phyloP scores from a whole-genome alignment of 1,139 yeast genomes.

The Geotrichum cucujoidarum region DNA sequence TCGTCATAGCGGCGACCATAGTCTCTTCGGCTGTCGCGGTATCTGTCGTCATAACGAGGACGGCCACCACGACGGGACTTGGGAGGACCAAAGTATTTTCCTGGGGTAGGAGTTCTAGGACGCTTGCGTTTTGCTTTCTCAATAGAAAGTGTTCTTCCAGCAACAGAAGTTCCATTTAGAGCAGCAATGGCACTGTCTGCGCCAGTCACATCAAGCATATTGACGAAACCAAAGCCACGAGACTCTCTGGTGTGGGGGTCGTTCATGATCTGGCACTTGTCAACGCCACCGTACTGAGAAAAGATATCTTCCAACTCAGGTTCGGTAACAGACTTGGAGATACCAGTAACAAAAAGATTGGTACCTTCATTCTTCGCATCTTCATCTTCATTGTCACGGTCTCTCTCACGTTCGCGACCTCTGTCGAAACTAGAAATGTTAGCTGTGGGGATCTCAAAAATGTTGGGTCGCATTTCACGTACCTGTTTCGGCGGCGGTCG shows the following conservation, averaged over 20 bases:
- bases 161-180: conserved; percentile 33
- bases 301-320: conserved; percentile 35
- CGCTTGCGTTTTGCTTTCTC: conserved; percentile 39
- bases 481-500: too few species aligned
- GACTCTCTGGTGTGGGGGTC: conserved; percentile 41
- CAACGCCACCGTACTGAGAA: conserved; percentile 35
- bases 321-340: conserved; percentile 35
- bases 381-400: conserved; percentile 19
- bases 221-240: conserved; percentile 40
- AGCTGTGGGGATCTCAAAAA: too few species aligned
- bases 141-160: conserved; percentile 35
- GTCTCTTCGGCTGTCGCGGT: conserved; percentile 21
- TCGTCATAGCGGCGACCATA: conserved; percentile 26
- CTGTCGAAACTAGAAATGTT: not conserved
- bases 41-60: conserved; percentile 24
- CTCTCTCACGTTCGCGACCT: not conserved
- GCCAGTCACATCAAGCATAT: conserved; percentile 33
- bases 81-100: conserved; percentile 40
- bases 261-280: conserved; percentile 36
- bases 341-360: conserved; percentile 40
- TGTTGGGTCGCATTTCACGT: too few species aligned
- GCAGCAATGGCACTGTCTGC: conserved; percentile 36
- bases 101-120: conserved; percentile 42
- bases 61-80: conserved; percentile 30
- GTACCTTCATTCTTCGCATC: conserved; percentile 37